These are phyloP conservation scores for Coemansia sp. DNA, from an alignment of 192 early-diverging fungal species.

Conservation along the genomic window DNA sequence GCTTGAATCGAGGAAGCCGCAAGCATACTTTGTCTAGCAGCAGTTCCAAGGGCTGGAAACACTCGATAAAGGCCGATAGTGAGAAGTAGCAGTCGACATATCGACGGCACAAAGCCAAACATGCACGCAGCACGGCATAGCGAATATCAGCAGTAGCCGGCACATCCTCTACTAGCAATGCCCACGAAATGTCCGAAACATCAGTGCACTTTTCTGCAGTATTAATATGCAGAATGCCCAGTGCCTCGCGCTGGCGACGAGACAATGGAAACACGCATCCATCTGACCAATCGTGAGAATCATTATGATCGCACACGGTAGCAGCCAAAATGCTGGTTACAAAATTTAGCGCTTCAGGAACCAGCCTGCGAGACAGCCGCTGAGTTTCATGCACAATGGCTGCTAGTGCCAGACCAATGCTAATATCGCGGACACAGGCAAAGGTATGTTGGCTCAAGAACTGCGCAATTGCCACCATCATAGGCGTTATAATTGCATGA, in stretches of 20 bases:
- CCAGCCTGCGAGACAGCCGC: conserved; percentile 66
- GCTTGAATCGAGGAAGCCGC: conserved; percentile 28
- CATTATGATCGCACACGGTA: conserved; percentile 14
- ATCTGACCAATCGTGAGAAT: conserved; percentile 23
- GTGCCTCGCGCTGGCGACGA: conserved; percentile 29
- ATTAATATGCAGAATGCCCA: conserved; percentile 9
- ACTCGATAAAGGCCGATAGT: conserved; percentile 64
- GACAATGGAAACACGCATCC: conserved; percentile 21
- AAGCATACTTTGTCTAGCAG: conserved; percentile 22
- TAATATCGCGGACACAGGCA: conserved; percentile 58
- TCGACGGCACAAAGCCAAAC: conserved; percentile 14
- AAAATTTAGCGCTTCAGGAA: conserved; percentile 75
- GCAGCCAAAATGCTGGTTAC: conserved; percentile 31
- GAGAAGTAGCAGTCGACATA: conserved; percentile 56
- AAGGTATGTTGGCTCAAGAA: conserved; percentile 69
- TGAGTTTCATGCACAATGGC: conserved; percentile 68
- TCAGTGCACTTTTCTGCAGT: conserved; percentile 11
- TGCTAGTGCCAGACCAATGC: conserved; percentile 75
- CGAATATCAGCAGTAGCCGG: conserved; percentile 11
- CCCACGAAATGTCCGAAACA: conserved; percentile 24
- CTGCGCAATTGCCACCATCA: conserved; percentile 75
- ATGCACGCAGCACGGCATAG: conserved; percentile 28
- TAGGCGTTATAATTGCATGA: conserved; percentile 84
- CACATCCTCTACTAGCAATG: conserved; percentile 19
- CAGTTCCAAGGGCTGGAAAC: conserved; percentile 45